Percentiles rank a stretch among this genome's conserved stretches.
These are phyloP conservation scores for Colletotrichum sp. DNA, from an alignment of 2,329 filamentous ascomycete genomes.

Conservation along the genomic window DNA sequence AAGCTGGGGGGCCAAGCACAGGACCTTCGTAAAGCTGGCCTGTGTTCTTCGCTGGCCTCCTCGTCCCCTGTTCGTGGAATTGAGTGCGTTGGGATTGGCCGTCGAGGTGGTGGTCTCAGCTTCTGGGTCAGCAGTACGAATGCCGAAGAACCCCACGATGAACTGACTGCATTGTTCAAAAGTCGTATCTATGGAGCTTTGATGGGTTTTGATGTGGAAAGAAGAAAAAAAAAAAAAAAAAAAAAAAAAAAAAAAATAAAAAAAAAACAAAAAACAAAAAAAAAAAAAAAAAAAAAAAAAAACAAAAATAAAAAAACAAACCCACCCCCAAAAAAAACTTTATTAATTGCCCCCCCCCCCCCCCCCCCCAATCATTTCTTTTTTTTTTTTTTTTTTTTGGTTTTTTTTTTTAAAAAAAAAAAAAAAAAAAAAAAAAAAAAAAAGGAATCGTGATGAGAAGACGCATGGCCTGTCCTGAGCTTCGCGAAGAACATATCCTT, in stretches of 20 bases:
- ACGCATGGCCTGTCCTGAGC: neutral
- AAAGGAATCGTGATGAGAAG: neutral
- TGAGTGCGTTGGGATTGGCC: constrained; percentile 2
- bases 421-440: too few relatives aligned
- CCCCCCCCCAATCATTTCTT: too few relatives aligned
- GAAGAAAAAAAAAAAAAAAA: neutral
- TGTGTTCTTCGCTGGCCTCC: neutral
- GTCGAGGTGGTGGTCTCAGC: neutral
- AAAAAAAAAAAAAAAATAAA: too few relatives aligned
- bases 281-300: too few relatives aligned
- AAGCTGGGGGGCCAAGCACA: neutral
- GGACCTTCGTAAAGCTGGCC: neutral
- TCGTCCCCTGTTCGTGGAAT: neutral
- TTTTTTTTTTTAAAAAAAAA: too few relatives aligned
- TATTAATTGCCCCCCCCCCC: too few relatives aligned
- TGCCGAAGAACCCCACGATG: neutral
- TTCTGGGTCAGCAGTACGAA: neutral
- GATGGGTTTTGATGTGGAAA: neutral
- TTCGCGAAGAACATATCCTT: neutral
- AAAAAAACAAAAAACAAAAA: too few relatives aligned
- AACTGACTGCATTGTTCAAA: neutral
- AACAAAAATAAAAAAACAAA: too few relatives aligned
- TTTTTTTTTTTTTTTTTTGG: too few relatives aligned
- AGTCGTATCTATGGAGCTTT: neutral
- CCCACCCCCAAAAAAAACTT: too few relatives aligned